phyloP scores from a whole-genome alignment of 2,329 filamentous ascomycete genomes.

The Diaporthe sp. region DNA sequence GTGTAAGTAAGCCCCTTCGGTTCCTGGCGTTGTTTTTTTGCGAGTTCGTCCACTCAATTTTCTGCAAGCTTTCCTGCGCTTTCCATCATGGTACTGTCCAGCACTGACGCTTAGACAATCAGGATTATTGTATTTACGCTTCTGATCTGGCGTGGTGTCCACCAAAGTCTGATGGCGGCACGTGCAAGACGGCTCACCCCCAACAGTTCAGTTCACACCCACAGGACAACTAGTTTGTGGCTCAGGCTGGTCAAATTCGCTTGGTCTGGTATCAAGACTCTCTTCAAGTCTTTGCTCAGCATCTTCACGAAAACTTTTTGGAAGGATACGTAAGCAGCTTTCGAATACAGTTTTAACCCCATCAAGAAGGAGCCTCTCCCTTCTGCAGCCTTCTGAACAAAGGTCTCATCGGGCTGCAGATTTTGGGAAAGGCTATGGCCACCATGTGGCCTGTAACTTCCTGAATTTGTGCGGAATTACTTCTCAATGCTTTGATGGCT shows the following conservation, averaged over 20 bases:
- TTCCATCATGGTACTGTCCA: not conserved
- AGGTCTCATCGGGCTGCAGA: too few relatives aligned
- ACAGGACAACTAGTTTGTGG: not conserved
- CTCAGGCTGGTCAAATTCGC: not conserved
- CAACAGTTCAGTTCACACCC: not conserved
- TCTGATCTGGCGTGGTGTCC: not conserved
- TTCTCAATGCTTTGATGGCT: too few relatives aligned
- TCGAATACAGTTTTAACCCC: too few relatives aligned
- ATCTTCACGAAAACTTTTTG: not conserved
- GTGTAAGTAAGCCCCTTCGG: not conserved
- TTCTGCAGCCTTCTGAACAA: too few relatives aligned
- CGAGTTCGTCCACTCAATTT: too few relatives aligned
- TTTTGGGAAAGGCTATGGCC: too few relatives aligned
- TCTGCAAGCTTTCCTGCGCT: not conserved
- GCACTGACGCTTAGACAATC: not conserved
- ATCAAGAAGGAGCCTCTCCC: too few relatives aligned
- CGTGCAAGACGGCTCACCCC: not conserved
- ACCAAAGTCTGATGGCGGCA: not conserved
- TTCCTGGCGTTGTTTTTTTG: not conserved
- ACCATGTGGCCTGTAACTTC: too few relatives aligned
- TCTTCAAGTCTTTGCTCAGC: not conserved
- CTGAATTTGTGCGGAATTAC: too few relatives aligned
- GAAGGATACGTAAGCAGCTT: conserved; percentile 4
- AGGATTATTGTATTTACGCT: not conserved
- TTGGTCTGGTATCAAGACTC: not conserved